phyloP scores from a whole-genome alignment of 768 basidiomycete genomes.

The Leucocoprinus sp. region DNA sequence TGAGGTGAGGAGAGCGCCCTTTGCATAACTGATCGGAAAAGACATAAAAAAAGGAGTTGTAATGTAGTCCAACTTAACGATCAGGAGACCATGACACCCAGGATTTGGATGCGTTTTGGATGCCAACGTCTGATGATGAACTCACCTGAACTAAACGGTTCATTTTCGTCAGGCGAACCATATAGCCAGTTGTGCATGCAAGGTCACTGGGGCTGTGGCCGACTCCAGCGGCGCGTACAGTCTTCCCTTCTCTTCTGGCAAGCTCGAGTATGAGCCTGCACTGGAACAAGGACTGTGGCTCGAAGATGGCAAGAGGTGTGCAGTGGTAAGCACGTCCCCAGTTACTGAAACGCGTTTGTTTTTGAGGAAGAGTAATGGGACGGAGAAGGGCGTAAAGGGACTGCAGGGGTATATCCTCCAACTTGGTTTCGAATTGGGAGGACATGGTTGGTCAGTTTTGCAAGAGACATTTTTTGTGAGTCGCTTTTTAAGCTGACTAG shows the following conservation, averaged over 20 bases:
- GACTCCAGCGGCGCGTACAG: conserved; percentile 76
- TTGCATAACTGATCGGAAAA: neutral
- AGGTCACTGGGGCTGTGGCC: conserved; percentile 94
- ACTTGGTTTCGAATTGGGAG: conserved; percentile 23
- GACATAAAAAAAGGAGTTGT: conserved; percentile 6
- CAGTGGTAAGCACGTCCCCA: conserved; percentile 83
- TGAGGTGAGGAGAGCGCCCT: conserved; percentile 8
- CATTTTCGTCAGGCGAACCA: conserved; percentile 73
- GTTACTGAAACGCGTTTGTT: conserved; percentile 55
- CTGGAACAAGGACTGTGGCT: conserved; percentile 61
- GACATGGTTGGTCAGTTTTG: conserved; percentile 26
- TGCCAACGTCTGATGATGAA: conserved; percentile 8
- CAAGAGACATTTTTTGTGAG: conserved; percentile 19
- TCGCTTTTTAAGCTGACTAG: conserved; percentile 28
- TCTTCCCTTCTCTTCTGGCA: conserved; percentile 61
- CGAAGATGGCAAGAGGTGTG: conserved; percentile 61
- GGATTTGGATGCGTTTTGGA: conserved; percentile 6
- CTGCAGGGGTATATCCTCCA: conserved; percentile 32
- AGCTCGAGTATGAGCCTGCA: conserved; percentile 74
- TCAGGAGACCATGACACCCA: neutral
- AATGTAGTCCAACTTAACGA: conserved; percentile 1
- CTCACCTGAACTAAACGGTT: conserved; percentile 72
- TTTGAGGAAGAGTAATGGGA: conserved; percentile 43
- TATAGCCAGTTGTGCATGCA: conserved; percentile 81
- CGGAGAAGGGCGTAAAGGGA: conserved; percentile 45